Evolutionary conservation across 139 green algal species (phyloP).

Genomic region (Asterochloris sp.): DNA sequence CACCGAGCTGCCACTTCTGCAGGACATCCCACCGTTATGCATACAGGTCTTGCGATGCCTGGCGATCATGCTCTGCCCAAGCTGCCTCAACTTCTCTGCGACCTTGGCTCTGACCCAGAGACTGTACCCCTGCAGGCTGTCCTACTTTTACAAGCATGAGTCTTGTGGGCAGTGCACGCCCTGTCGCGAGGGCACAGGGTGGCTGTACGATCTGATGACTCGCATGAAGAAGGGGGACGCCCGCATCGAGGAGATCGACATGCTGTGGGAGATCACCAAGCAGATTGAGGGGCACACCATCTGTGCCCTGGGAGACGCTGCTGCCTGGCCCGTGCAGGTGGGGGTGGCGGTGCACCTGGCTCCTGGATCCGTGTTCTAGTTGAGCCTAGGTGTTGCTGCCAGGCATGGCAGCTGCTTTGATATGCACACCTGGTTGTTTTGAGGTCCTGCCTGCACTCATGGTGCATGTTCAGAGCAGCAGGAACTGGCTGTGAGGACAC

Average conservation of each 20-base stretch:
- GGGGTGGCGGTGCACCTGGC: neutral
- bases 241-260: constrained; percentile 97
- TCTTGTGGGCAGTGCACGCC: constrained; percentile 97
- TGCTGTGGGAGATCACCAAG: constrained; percentile 96
- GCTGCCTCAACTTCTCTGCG: no score
- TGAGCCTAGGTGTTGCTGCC: neutral
- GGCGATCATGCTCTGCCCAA: no score
- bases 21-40: no score
- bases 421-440: neutral
- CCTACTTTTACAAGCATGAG: constrained; percentile 99
- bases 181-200: constrained; percentile 89
- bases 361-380: neutral
- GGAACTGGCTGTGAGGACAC: neutral
- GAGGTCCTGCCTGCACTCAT: neutral
- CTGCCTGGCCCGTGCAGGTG: constrained; percentile 90
- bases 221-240: constrained; percentile 83
- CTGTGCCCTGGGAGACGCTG: constrained; percentile 95
- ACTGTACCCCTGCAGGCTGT: constrained; percentile 46
- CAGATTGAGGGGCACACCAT: constrained; percentile 98
- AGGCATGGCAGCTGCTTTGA: neutral
- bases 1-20: no score
- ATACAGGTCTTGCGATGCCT: no score
- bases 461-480: neutral
- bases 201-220: constrained; percentile 90
- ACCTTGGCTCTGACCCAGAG: constrained; percentile 19